Conservation (phyloP, 2,329 filamentous ascomycete species). For the Didymella keratinophila region DNA sequence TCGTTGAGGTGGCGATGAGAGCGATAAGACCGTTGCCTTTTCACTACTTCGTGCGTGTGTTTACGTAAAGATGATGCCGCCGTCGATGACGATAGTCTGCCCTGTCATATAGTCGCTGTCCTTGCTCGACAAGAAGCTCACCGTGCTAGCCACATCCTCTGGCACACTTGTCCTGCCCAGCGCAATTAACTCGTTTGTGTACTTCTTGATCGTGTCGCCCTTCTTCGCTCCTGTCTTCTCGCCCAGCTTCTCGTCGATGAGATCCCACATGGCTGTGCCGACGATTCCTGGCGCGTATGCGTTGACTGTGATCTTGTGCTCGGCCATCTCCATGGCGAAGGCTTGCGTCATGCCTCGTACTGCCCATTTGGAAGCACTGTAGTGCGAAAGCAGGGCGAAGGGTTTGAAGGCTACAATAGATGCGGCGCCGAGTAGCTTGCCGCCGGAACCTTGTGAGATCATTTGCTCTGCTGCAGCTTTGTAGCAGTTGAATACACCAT, state of each 20-base stretch:
- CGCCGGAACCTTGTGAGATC: slow-evolving; percentile 63
- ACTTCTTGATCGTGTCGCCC: slow-evolving; percentile 65
- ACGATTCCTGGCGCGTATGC: slow-evolving; percentile 74
- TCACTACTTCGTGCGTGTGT: background rate
- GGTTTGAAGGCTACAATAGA: slow-evolving; percentile 68
- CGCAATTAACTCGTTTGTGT: slow-evolving; percentile 62
- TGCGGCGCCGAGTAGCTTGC: slow-evolving; percentile 61
- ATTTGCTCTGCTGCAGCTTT: slow-evolving; percentile 69
- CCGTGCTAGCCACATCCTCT: slow-evolving; percentile 68
- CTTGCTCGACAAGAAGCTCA: slow-evolving; percentile 66
- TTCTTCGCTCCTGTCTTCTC: slow-evolving; percentile 60
- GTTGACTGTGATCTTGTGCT: slow-evolving; percentile 71
- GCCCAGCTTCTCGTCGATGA: slow-evolving; percentile 68
- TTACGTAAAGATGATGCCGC: slow-evolving; percentile 61
- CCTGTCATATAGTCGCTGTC: slow-evolving; percentile 72
- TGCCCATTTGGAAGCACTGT: slow-evolving; percentile 71
- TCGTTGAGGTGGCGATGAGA: no score
- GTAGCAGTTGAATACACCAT: slow-evolving; percentile 71
- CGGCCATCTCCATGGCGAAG: slow-evolving; percentile 71
- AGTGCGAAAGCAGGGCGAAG: slow-evolving; percentile 66
- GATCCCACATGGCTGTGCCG: slow-evolving; percentile 72
- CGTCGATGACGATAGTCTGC: slow-evolving; percentile 70
- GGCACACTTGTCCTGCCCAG: slow-evolving; percentile 66
- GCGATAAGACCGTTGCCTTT: no score
- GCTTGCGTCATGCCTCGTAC: slow-evolving; percentile 71